These are phyloP conservation scores for Tricholoma saponaceum DNA, from an alignment of 768 basidiomycete genomes.

Conservation along the genomic window DNA sequence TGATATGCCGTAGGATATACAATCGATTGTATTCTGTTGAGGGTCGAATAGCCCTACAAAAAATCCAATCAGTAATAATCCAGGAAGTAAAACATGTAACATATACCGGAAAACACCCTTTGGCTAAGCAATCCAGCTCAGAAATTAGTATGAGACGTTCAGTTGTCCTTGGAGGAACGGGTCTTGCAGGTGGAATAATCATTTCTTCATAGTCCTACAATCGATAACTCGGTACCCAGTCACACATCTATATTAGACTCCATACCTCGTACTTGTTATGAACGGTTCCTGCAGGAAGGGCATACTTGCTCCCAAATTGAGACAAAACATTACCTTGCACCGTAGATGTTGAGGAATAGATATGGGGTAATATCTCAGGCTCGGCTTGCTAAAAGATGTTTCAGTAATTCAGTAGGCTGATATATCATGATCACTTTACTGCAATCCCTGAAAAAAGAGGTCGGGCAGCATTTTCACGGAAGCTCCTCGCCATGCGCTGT, in stretches of 20 bases:
- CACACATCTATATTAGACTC: background rate
- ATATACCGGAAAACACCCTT: conserved; percentile 80
- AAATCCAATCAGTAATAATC: background rate
- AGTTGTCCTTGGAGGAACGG: conserved; percentile 63
- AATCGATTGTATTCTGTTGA: conserved; percentile 95
- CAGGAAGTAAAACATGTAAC: background rate
- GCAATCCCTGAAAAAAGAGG: conserved; percentile 58
- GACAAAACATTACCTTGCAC: conserved; percentile 64
- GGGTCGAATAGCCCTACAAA: conserved; percentile 70
- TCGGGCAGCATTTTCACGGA: conserved; percentile 58
- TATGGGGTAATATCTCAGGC: conserved; percentile 75
- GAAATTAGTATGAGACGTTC: conserved; percentile 71
- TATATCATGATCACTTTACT: conserved; percentile 30
- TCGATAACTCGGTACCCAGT: background rate
- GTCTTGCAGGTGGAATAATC: conserved; percentile 76
- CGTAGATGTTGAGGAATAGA: conserved; percentile 70
- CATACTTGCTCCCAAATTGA: conserved; percentile 70
- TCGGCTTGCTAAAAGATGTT: conserved; percentile 37
- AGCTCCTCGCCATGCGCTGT: conserved; percentile 55
- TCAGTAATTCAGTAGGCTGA: background rate
- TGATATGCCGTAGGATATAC: conserved; percentile 90
- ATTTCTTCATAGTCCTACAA: conserved; percentile 85
- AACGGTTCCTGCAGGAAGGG: conserved; percentile 80
- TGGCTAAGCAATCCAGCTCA: conserved; percentile 73
- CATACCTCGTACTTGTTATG: conserved; percentile 64